These are phyloP conservation scores for Kodamaea arcana DNA, from an alignment of 1,139 yeast species.

Conservation along the genomic window DNA sequence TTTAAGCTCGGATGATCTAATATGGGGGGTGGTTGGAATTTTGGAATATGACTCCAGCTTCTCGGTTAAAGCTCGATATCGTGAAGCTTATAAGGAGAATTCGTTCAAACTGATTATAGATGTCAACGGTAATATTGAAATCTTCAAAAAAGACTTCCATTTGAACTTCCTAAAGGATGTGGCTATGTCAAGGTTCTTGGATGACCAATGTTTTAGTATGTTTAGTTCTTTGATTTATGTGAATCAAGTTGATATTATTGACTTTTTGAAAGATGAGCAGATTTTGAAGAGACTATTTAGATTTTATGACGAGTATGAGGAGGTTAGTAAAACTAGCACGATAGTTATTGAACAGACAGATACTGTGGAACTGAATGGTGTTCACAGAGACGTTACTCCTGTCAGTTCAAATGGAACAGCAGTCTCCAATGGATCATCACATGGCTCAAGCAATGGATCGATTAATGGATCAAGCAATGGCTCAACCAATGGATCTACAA, in stretches of 20 bases:
- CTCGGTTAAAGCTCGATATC: constrained; percentile 78
- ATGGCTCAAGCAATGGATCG: constrained; percentile 2
- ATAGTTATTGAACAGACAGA: background rate
- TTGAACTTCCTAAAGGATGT: constrained; percentile 83
- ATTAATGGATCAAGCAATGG: background rate
- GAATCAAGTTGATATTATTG: constrained; percentile 69
- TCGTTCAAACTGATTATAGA: constrained; percentile 65
- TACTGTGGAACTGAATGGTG: too few species aligned
- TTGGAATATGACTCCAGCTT: constrained; percentile 88
- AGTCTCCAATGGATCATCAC: constrained; percentile 11
- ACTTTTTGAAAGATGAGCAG: constrained; percentile 56
- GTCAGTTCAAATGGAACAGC: constrained; percentile 5
- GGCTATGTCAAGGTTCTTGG: constrained; percentile 73
- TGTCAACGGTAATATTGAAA: constrained; percentile 48
- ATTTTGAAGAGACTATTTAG: constrained; percentile 51
- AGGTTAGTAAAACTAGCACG: background rate
- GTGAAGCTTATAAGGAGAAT: constrained; percentile 57
- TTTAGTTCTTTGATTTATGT: constrained; percentile 62
- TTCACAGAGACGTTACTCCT: too few species aligned
- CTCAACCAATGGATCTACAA: background rate
- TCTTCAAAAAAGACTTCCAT: constrained; percentile 71
- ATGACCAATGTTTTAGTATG: constrained; percentile 69
- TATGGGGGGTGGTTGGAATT: constrained; percentile 71
- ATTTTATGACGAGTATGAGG: constrained; percentile 36
- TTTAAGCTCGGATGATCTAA: constrained; percentile 52